A percentile compares a stretch with the other conserved stretches of the same genome.
Conservation (phyloP, 768 basidiomycete genomes). For the Boletus barrowsii region DNA sequence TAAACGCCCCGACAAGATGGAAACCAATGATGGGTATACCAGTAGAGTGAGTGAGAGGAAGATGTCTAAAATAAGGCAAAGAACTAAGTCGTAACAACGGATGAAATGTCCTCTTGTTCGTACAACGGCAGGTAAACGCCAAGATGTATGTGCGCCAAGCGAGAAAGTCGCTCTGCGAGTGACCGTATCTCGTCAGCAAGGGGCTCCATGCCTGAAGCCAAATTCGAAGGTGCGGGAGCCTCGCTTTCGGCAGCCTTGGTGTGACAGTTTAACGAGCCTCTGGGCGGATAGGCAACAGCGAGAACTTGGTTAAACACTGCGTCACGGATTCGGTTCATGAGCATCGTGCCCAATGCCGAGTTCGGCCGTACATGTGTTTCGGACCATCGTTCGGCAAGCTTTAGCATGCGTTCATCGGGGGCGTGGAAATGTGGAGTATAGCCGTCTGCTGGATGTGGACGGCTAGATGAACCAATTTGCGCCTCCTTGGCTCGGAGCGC, state of each 20-base stretch:
- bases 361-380: conserved; percentile 58
- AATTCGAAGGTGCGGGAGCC: conserved; percentile 5
- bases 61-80: conserved; percentile 23
- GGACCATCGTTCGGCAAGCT: conserved; percentile 70
- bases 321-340: conserved; percentile 61
- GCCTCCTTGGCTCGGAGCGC: conserved; percentile 63
- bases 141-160: conserved; percentile 71
- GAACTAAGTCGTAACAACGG: conserved; percentile 21
- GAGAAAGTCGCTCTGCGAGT: conserved; percentile 68
- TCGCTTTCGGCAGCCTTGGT: conserved; percentile 26
- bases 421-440: conserved; percentile 23
- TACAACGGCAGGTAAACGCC: conserved; percentile 77
- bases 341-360: conserved; percentile 57
- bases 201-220: conserved; percentile 66
- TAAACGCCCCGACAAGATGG: conserved; percentile 25
- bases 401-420: conserved; percentile 54
- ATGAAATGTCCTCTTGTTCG: conserved; percentile 51
- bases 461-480: conserved; percentile 24
- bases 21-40: conserved; percentile 30
- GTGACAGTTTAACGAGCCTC: conserved; percentile 34
- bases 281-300: conserved; percentile 47
- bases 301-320: conserved; percentile 62
- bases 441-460: conserved; percentile 22
- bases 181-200: conserved; percentile 62
- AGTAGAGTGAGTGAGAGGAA: conserved; percentile 14